A percentile compares a stretch with the other conserved stretches of the same genome.
phyloP scores from a whole-genome alignment of 2,329 filamentous ascomycete genomes.

The Fusarium sp. region DNA sequence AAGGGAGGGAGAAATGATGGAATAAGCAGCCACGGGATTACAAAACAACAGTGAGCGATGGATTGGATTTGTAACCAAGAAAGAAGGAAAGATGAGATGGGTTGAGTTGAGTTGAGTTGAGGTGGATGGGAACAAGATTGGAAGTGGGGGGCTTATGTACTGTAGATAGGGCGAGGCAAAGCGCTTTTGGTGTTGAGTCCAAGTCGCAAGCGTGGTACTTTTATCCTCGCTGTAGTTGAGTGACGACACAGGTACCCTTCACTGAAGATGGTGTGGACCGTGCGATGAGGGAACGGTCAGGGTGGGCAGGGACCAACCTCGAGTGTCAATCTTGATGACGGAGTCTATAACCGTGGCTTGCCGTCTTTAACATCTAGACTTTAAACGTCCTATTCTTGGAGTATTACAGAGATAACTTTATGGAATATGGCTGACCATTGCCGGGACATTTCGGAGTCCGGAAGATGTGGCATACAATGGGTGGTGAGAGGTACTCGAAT shows the following conservation, averaged over 20 bases:
- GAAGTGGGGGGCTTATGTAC: constrained; percentile 33
- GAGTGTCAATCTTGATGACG: background rate
- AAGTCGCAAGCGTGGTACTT: constrained; percentile 25
- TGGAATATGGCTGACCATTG: background rate
- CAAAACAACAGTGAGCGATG: constrained; percentile 20
- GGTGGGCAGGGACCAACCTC: constrained; percentile 32
- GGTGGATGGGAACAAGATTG: constrained; percentile 28
- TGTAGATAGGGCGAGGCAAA: constrained; percentile 19
- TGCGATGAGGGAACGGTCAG: constrained; percentile 33
- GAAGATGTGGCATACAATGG: constrained; percentile 1
- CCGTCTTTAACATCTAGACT: constrained; percentile 5
- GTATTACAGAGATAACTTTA: background rate
- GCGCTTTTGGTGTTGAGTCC: constrained; percentile 37
- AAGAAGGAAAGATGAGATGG: background rate
- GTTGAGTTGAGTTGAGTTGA: constrained; percentile 1
- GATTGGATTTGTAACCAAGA: constrained; percentile 11
- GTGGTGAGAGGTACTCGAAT: constrained; percentile 10
- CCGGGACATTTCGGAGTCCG: constrained; percentile 35
- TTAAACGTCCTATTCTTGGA: background rate
- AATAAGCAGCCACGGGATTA: constrained; percentile 11
- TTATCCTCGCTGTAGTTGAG: background rate
- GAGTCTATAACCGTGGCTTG: constrained; percentile 19
- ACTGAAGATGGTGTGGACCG: constrained; percentile 26
- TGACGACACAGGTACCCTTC: background rate
- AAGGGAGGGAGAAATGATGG: background rate